Evolutionary conservation across 164 flowering plant species (phyloP), one percentile per base, ranked within the genome.

Genomic region (Tetracentron sinense): DNA sequence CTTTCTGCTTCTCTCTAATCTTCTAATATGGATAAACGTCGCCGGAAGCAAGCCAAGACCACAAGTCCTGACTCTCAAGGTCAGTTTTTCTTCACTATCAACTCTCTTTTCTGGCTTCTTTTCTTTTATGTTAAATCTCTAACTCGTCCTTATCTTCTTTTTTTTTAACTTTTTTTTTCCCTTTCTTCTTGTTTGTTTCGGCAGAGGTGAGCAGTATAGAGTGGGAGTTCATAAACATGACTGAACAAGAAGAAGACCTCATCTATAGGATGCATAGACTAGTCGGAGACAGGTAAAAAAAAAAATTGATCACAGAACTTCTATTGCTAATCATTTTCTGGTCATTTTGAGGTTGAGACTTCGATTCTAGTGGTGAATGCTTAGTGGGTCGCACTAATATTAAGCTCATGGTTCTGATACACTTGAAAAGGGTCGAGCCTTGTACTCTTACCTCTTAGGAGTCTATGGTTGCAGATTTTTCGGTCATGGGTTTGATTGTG

Each of bases 191-290:
- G 44, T 14, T 52, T 51, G 6, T 21, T 16, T 19, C 19, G 23
- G 70, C 84, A 87, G 89, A 85, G 73, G 87, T 78, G 64, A 83
- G 82, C 54, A 76, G 80, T 42, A 50, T 71, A 1, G 82, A 71
- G 68, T 74, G 80, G 82, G 60, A 74, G 26, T 53, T 55, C 47
- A 62, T 79, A 38, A 62, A 31, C 33, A 72, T 79, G 74, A 62
- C 75, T 3, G 72, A 65, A 21, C 71, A 78, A 61, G 82, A 78
- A 65, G 72, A 76, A 66, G 82, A 79, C 67, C 74, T 79, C 42
- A 72, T 78, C 30, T 29, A 54, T 64, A 58, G 80, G 58, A 79
- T 79, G 78, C 48, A 79, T 64, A 71, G 63, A 56, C 73, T 79
- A 7, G 78, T 79, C 7, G 78, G 80, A 30, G 76, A 76, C 63